Conservation (phyloP, 768 basidiomycete species). For the Dictyophora rubrovolvata region DNA sequence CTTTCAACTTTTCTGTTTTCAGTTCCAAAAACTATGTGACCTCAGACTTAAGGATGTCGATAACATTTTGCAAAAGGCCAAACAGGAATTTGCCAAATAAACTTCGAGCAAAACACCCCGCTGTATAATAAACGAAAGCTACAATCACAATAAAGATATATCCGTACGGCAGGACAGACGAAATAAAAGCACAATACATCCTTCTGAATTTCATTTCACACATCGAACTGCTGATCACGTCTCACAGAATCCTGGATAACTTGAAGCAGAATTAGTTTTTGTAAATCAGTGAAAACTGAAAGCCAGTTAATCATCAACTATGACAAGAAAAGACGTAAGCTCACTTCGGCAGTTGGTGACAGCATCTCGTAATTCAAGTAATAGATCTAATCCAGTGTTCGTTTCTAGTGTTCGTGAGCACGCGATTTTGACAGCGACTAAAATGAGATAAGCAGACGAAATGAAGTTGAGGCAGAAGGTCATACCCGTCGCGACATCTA, state of each 20-base stretch:
- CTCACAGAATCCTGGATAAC: background rate
- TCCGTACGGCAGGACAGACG: too few relatives aligned
- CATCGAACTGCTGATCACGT: background rate
- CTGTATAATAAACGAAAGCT: background rate
- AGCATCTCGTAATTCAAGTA: background rate
- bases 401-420: background rate
- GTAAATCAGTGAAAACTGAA: background rate
- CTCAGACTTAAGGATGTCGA: constrained; percentile 56
- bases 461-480: background rate
- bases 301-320: background rate
- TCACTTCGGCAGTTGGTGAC: background rate
- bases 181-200: background rate
- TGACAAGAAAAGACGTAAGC: background rate
- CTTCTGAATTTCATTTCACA: too few relatives aligned
- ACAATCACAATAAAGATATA: too few relatives aligned
- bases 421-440: background rate
- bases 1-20: background rate
- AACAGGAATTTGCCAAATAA: constrained; percentile 9
- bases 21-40: constrained; percentile 73
- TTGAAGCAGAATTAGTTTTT: background rate
- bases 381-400: background rate
- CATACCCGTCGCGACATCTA: constrained; percentile 29
- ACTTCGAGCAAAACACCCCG: background rate
- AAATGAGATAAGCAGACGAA: background rate
- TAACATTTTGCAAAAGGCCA: constrained; percentile 40